phyloP scores from a whole-genome alignment of 305 asterid genomes.

The Coffea humblotiana region DNA sequence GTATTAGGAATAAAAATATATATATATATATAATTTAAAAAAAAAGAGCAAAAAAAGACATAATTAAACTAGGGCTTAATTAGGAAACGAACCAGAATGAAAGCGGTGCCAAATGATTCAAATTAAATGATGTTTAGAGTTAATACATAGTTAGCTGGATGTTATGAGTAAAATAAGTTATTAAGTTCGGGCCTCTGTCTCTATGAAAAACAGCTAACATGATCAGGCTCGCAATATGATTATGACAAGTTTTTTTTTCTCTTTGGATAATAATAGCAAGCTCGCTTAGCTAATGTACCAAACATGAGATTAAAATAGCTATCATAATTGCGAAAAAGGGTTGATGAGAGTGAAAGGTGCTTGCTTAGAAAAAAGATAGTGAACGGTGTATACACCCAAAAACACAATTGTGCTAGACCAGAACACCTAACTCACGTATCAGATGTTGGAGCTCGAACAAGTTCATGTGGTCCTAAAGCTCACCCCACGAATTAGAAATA shows the following conservation, averaged over 20 bases:
- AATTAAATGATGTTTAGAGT: background rate
- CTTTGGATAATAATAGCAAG: background rate
- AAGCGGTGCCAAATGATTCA: background rate
- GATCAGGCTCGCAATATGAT: background rate
- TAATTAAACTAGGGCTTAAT: background rate
- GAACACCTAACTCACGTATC: slow-evolving; percentile 29
- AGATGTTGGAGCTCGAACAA: slow-evolving; percentile 20
- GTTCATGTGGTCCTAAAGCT: slow-evolving; percentile 39
- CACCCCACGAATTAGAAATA: background rate
- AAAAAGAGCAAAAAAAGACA: background rate
- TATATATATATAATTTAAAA: too few relatives aligned
- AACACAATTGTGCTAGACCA: slow-evolving; percentile 2
- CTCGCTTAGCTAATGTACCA: background rate
- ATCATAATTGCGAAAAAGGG: slow-evolving; percentile 21
- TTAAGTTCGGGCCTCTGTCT: background rate
- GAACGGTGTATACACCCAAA: slow-evolving; percentile 13
- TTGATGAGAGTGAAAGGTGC: slow-evolving; percentile 33
- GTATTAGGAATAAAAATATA: too few relatives aligned
- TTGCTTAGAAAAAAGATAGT: slow-evolving; percentile 29
- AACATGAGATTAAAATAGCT: background rate
- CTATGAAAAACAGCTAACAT: slow-evolving; percentile 9
- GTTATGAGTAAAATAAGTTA: background rate
- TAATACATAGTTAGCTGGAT: background rate
- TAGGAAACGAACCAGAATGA: background rate
- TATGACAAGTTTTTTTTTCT: too few relatives aligned